Conservation (phyloP, 2,329 filamentous ascomycete species). For the Cladosporium phlei region DNA sequence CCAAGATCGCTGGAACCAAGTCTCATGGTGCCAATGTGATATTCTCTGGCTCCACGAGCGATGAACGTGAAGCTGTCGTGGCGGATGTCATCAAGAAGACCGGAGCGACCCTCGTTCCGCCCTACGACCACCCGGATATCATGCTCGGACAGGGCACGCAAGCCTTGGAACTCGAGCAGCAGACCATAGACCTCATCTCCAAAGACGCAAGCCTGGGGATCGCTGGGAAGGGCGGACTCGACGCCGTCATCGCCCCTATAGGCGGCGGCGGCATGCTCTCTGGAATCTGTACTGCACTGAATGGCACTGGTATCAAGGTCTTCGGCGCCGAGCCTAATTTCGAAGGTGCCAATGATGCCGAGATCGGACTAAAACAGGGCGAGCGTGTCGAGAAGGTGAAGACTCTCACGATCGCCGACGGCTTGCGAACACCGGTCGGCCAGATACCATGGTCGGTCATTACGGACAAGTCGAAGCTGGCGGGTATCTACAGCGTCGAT, state of each 20-base stretch:
- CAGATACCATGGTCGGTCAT: conserved; percentile 70
- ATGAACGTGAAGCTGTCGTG: conserved; percentile 73
- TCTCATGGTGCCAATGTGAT: conserved; percentile 70
- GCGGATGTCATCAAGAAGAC: conserved; percentile 61
- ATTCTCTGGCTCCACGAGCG: conserved; percentile 72
- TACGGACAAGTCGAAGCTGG: conserved; percentile 61
- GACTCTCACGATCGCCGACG: conserved; percentile 78
- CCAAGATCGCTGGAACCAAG: conserved; percentile 75
- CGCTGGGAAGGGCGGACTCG: conserved; percentile 22
- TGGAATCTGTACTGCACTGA: conserved; percentile 70
- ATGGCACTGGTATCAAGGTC: conserved; percentile 64
- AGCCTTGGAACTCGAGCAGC: conserved; percentile 70
- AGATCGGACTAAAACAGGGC: conserved; percentile 61
- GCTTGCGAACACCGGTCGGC: conserved; percentile 76
- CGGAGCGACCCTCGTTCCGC: conserved; percentile 72
- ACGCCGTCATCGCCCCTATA: conserved; percentile 66
- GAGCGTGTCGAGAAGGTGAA: conserved; percentile 61
- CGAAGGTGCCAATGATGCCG: conserved; percentile 75
- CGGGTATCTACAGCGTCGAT: conserved; percentile 64
- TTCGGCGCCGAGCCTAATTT: conserved; percentile 81
- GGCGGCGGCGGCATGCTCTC: conserved; percentile 85
- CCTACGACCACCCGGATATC: conserved; percentile 86
- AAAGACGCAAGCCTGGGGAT: conserved; percentile 24
- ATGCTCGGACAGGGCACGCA: conserved; percentile 84
- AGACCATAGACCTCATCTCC: conserved; percentile 56